phyloP scores from a whole-genome alignment of 257 asterid species.

The Ocimum tenuiflorum region DNA sequence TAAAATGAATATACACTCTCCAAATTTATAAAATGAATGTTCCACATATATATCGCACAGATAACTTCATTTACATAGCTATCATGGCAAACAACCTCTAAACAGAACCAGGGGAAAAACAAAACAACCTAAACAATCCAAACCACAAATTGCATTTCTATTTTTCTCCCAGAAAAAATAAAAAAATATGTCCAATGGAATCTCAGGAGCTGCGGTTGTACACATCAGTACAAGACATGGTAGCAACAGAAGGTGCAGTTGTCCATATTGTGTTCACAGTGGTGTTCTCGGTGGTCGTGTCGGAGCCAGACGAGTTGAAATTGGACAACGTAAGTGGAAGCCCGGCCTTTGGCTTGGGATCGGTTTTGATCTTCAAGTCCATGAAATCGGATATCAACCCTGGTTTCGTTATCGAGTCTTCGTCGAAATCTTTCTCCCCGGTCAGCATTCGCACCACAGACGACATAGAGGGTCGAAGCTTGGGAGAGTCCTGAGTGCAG shows the following conservation, averaged over 20 bases:
- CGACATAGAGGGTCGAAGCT: slow-evolving; percentile 91
- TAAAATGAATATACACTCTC: too few relatives aligned
- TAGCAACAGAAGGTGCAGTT: slow-evolving; percentile 45
- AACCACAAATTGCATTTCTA: neutral
- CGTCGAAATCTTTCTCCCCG: slow-evolving; percentile 43
- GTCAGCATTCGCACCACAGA: slow-evolving; percentile 63
- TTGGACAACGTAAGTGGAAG: slow-evolving; percentile 18
- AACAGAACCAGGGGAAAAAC: neutral
- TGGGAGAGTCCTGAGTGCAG: slow-evolving; percentile 82
- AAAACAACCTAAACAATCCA: slow-evolving; percentile 7
- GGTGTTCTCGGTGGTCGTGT: too few relatives aligned
- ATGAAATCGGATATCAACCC: slow-evolving; percentile 86
- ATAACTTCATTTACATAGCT: slow-evolving; percentile 18
- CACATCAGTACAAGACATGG: slow-evolving; percentile 41
- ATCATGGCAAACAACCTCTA: neutral
- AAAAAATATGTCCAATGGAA: neutral
- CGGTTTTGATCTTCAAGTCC: slow-evolving; percentile 64
- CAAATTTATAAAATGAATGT: neutral
- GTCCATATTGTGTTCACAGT: slow-evolving; percentile 32
- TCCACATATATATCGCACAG: too few relatives aligned
- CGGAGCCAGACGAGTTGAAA: slow-evolving; percentile 49
- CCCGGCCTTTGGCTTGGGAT: slow-evolving; percentile 33
- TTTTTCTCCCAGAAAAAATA: neutral
- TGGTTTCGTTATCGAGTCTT: slow-evolving; percentile 54
- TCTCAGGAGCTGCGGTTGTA: slow-evolving; percentile 37